Base-by-base conservation (phyloP, 73 alveolate genomes). In the Tetrahymena thermophila region DNA sequence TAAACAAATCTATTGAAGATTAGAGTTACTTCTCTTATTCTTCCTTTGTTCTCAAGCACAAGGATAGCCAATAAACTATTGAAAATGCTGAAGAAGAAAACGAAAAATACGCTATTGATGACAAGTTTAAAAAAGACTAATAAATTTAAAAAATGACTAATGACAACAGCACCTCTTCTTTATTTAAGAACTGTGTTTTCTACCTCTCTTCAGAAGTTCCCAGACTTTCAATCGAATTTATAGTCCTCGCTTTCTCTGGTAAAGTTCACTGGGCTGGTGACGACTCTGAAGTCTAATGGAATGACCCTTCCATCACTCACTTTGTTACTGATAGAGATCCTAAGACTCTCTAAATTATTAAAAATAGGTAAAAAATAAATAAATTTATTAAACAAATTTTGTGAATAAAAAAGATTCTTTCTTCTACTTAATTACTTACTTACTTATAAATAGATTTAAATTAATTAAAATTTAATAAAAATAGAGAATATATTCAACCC, bases 141-240 rank as follows among this genome's bases (percentile, higher is more conserved):
- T 95, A 37, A 83, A 95, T 89, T 35, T 85, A 56, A 43, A 95
- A 38, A 42, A 89, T 43, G 58, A 95, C 35, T 57, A 95, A 56
- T 35, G 40, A 34, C 35, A 95, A 89, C 38, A 89, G 94, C 94
- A 34, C 55, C 50, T n/a, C 95, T 19, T 34, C 93, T 43, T 37
- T 95, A 35, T 95, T 95, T n/a, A 89, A 95, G 84, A 94, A 94
- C 93, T 95, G 93, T 43, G 94, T 58, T 19, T 95, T 95, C 94
- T 95, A 85, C 58, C 55, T 95, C 34, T 95, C 43, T 34, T 94
- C 97, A 19, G 97, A 95, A 95, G 97, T 95, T 43, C 97, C 97
- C 38, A 95, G 94, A 95, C 21, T 56, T 35, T 95, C 97, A 7
- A 35, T 95, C 8, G 97, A 95, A 89, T 95, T 95, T 85, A 94